Conservation (phyloP, 202 grass and related monocot genomes). For the Cymbopogon flexuosus region DNA sequence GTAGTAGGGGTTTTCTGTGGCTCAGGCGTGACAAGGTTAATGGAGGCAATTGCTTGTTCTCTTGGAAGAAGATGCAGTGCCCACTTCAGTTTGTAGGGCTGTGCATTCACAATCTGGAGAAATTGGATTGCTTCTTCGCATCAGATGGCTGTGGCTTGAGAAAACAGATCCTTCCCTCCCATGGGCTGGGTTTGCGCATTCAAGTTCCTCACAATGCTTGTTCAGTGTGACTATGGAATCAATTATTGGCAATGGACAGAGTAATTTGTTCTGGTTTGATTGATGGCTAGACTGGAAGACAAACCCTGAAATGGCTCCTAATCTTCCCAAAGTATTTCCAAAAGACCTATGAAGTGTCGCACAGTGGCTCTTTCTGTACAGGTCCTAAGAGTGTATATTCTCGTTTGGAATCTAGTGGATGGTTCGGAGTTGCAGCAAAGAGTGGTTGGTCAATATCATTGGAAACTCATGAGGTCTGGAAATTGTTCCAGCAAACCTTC, state of each 20-base stretch:
- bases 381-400: neutral
- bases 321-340: neutral
- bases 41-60: neutral
- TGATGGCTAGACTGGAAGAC: neutral
- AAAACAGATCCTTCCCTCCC: neutral
- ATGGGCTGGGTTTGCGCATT: neutral
- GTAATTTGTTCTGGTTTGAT: neutral
- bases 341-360: neutral
- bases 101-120: no score
- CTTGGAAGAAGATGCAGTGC: neutral
- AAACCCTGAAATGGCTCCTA: neutral
- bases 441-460: neutral
- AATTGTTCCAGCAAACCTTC: neutral
- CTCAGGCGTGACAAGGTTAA: neutral
- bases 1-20: neutral
- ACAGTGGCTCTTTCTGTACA: neutral
- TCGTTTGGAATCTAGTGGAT: neutral
- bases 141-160: neutral
- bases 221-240: neutral
- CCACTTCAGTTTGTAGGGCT: neutral
- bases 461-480: neutral
- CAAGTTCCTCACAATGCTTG: neutral
- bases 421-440: neutral
- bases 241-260: neutral
- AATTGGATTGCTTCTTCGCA: neutral